A percentile compares a stretch with the other conserved stretches of the same genome.
Evolutionary conservation across 108 stramenopile genomes (phyloP).

Genomic region (Pseudonitzschia multistriata): DNA sequence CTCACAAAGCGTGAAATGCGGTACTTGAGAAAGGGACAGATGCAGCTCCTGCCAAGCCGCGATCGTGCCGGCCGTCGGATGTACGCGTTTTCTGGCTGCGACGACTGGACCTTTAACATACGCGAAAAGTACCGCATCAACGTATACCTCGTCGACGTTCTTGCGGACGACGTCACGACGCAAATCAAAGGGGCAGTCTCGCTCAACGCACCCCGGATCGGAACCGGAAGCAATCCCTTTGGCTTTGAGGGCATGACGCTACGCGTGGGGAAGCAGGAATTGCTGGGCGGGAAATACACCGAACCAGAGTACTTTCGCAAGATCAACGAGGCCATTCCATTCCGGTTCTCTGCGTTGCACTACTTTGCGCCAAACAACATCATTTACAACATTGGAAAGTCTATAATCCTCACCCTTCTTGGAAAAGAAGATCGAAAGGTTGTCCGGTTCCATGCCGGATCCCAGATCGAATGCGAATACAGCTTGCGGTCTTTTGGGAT

Average conservation of each 20-base stretch:
- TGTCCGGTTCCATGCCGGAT: constrained; percentile 5
- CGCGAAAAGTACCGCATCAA: not conserved
- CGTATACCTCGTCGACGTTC: constrained; percentile 4
- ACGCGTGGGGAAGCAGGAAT: not conserved
- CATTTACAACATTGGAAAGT: not conserved
- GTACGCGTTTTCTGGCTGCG: not conserved
- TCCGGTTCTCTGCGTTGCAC: not conserved
- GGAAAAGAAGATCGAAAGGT: not conserved
- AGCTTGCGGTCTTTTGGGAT: constrained; percentile 8
- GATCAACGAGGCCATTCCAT: not conserved
- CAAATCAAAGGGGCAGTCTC: not conserved
- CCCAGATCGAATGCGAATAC: constrained; percentile 5
- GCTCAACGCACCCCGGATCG: not conserved
- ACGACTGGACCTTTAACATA: not conserved
- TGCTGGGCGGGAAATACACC: constrained; percentile 1
- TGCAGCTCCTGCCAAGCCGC: constrained; percentile 23
- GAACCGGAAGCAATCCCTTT: not conserved
- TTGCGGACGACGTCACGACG: not conserved
- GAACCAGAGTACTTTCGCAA: constrained; percentile 6
- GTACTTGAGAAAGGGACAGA: constrained; percentile 4
- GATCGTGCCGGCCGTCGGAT: constrained; percentile 25
- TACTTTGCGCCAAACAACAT: not conserved
- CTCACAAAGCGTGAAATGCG: constrained; percentile 12
- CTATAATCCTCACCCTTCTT: not conserved
- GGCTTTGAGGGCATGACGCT: not conserved